Evolutionary conservation across 257 asterid genomes (phyloP).

Genomic region (Ehretia macrophylla): DNA sequence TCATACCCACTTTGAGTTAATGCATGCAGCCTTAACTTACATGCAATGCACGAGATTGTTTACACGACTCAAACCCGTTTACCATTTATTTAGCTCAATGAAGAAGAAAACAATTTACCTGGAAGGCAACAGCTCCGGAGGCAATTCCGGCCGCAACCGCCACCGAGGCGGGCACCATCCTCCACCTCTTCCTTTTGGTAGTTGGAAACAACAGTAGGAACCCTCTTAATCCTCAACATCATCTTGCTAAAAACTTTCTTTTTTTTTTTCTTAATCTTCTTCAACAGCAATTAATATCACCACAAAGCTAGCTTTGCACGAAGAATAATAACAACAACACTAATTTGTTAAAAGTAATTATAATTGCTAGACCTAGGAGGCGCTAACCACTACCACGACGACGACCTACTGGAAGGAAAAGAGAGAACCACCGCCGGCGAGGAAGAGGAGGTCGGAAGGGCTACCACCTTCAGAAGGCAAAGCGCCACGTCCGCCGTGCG

Average conservation of each 20-base stretch:
- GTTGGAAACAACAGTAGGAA: slow-evolving; percentile 81
- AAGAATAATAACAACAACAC: too few relatives aligned
- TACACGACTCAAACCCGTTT: too few relatives aligned
- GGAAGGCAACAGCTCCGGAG: slow-evolving; percentile 74
- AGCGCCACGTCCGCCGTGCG: slow-evolving; percentile 99
- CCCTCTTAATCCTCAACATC: slow-evolving; percentile 72
- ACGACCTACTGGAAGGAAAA: neutral
- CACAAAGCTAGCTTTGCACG: neutral
- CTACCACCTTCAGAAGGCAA: slow-evolving; percentile 96
- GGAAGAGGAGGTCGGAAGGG: slow-evolving; percentile 98
- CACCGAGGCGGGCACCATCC: slow-evolving; percentile 33
- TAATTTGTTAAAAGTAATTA: too few relatives aligned
- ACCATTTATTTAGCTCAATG: too few relatives aligned
- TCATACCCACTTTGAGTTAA: too few relatives aligned
- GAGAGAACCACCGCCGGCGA: slow-evolving; percentile 85
- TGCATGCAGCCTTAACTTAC: too few relatives aligned
- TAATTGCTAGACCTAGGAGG: neutral
- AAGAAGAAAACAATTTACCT: slow-evolving; percentile 23
- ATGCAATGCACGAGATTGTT: too few relatives aligned
- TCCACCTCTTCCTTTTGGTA: slow-evolving; percentile 78
- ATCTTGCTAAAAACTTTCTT: slow-evolving; percentile 30
- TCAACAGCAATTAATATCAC: neutral
- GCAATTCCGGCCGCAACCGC: slow-evolving; percentile 85
- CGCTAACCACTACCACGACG: too few relatives aligned
- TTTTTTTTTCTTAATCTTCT: neutral